These are phyloP conservation scores for Ceriops zippeliana DNA, from an alignment of 345 rosid genomes.

Conservation along the genomic window DNA sequence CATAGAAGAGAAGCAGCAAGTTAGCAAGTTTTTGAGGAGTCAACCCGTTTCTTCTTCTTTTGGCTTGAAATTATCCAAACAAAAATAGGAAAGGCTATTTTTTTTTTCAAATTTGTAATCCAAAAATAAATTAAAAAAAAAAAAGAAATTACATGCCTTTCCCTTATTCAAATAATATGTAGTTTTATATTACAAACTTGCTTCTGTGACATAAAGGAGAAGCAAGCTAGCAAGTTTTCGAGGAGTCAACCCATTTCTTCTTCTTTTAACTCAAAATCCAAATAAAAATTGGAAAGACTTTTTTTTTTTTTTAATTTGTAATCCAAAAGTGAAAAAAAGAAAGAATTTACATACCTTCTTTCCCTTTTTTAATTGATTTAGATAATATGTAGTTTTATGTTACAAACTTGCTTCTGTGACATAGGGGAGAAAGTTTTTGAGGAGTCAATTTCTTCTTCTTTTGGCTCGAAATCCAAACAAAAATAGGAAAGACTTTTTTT, in stretches of 20 bases:
- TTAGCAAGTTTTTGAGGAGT: slow-evolving; percentile 14
- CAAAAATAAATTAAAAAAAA: no score
- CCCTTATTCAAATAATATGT: background rate
- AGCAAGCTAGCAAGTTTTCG: slow-evolving; percentile 19
- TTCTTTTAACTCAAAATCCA: background rate
- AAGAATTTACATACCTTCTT: no score
- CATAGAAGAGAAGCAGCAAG: slow-evolving; percentile 17
- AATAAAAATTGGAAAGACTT: no score
- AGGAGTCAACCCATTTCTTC: background rate
- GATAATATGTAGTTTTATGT: background rate
- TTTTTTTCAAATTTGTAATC: no score
- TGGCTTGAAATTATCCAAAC: background rate
- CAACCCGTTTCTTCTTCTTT: background rate
- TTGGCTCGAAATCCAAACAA: background rate
- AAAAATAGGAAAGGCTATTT: no score
- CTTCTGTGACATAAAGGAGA: slow-evolving; percentile 6
- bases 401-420: slow-evolving; percentile 15
- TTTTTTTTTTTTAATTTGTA: no score
- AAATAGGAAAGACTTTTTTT: no score
- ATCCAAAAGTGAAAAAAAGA: no score
- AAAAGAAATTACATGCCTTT: no score
- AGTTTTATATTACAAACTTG: slow-evolving; percentile 11
- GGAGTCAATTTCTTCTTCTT: background rate
- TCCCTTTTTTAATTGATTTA: background rate
- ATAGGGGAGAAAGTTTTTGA: no score